Percentiles rank a stretch among this genome's conserved stretches.
phyloP scores from a whole-genome alignment of 352 stramenopile genomes.

The Phytophthora quininea region DNA sequence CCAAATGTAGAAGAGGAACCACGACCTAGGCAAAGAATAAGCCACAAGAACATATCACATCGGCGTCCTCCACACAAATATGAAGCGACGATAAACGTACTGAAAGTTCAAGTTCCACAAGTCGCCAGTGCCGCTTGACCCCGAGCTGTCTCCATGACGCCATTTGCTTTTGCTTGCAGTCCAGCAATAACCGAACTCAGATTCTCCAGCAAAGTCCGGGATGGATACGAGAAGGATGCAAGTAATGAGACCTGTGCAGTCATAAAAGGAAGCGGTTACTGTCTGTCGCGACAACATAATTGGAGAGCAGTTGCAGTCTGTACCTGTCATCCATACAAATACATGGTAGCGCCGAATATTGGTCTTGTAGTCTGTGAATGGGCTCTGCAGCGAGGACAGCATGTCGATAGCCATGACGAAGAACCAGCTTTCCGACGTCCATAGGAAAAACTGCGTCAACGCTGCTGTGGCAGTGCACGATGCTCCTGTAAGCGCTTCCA shows the following conservation, averaged over 20 bases:
- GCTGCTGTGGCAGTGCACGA: conserved; percentile 72
- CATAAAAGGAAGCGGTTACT: background rate
- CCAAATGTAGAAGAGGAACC: conserved; percentile 89
- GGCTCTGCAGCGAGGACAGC: conserved; percentile 83
- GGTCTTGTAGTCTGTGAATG: conserved; percentile 88
- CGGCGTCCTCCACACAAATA: background rate
- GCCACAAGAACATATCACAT: conserved; percentile 4
- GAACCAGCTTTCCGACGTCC: conserved; percentile 89
- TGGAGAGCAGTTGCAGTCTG: background rate
- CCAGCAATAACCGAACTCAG: conserved; percentile 89
- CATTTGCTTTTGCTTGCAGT: conserved; percentile 75
- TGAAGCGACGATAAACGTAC: conserved; percentile 34
- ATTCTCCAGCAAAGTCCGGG: conserved; percentile 69
- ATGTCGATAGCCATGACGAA: conserved; percentile 91
- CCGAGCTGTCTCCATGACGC: conserved; percentile 21
- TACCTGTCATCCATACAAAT: conserved; percentile 84
- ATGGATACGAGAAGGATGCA: conserved; percentile 77
- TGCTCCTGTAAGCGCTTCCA: conserved; percentile 36
- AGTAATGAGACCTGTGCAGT: conserved; percentile 57
- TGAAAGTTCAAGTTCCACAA: conserved; percentile 88
- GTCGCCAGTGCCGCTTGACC: conserved; percentile 47
- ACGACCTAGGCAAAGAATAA: conserved; percentile 50
- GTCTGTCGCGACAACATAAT: no score
- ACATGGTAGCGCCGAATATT: conserved; percentile 86
- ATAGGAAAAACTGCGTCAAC: conserved; percentile 89